Evolutionary conservation across 148 eudicot species (phyloP).

Genomic region (Vaccinium vitisidaea): DNA sequence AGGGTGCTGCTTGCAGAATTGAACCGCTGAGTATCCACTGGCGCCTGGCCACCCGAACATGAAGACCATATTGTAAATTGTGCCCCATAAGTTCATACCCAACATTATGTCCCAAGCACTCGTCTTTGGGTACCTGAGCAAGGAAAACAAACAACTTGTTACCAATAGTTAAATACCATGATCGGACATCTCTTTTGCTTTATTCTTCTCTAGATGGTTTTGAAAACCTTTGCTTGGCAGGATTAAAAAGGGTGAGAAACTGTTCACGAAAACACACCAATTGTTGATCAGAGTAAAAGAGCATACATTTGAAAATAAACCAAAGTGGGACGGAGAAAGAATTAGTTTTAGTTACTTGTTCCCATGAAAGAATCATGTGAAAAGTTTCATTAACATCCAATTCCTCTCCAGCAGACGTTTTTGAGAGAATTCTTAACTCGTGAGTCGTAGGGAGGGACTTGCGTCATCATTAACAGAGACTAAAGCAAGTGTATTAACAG

Average conservation of each 20-base stretch:
- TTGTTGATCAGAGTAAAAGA: neutral
- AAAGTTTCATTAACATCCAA: too few relatives aligned
- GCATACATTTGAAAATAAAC: neutral
- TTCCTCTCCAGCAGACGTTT: too few relatives aligned
- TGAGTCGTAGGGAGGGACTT: too few relatives aligned
- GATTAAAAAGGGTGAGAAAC: neutral
- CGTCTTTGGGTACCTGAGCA: conserved; percentile 64
- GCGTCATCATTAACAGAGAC: too few relatives aligned
- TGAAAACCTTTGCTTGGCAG: neutral
- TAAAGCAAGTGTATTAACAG: too few relatives aligned
- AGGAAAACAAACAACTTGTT: too few relatives aligned
- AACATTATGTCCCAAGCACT: conserved; percentile 97
- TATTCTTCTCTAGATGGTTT: neutral
- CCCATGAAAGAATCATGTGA: neutral
- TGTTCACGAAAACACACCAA: neutral
- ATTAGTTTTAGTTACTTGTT: too few relatives aligned
- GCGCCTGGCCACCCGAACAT: conserved; percentile 98
- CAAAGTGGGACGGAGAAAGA: too few relatives aligned
- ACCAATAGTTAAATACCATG: too few relatives aligned
- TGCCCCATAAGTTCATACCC: conserved; percentile 98
- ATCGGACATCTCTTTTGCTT: neutral
- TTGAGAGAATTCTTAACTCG: too few relatives aligned
- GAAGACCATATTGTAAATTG: conserved; percentile 75
- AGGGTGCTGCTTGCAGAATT: conserved; percentile 76
- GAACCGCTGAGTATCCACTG: conserved; percentile 80